Percentiles rank a stretch among this genome's conserved stretches.
These are phyloP conservation scores for Ophiobolus disseminans DNA, from an alignment of 2,329 filamentous ascomycete species.

Conservation along the genomic window DNA sequence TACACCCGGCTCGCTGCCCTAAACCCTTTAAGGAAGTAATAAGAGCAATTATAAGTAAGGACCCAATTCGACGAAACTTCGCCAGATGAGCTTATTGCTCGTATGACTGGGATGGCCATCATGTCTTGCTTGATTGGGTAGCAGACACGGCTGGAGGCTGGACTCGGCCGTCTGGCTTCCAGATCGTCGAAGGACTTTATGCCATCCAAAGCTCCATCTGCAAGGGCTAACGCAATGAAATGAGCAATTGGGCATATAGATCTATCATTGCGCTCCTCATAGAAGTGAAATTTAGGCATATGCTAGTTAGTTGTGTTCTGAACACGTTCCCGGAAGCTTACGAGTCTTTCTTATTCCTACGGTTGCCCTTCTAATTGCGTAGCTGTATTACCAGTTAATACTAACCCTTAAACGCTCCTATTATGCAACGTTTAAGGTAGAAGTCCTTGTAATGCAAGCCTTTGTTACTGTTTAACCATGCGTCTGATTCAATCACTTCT, in stretches of 20 bases:
- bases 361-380: conserved; percentile 2
- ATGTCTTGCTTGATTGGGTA: background rate
- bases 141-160: background rate
- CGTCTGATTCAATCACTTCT: conserved; percentile 5
- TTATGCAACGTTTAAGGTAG: background rate
- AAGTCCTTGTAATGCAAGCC: conserved; percentile 6
- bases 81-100: too few relatives aligned
- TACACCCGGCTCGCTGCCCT: too few relatives aligned
- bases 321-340: background rate
- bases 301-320: background rate
- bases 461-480: background rate
- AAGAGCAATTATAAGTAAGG: too few relatives aligned
- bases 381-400: conserved; percentile 1
- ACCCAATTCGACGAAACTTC: too few relatives aligned
- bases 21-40: too few relatives aligned
- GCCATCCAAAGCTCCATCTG: background rate
- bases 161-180: background rate
- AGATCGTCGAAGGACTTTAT: background rate
- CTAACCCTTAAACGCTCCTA: background rate
- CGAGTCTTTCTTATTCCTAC: conserved; percentile 5
- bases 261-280: background rate
- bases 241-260: background rate
- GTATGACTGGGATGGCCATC: background rate
- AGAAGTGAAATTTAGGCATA: background rate
- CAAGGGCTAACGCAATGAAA: background rate